Base-by-base conservation (phyloP, 306 rosid species). In the Alnus rubra region DNA sequence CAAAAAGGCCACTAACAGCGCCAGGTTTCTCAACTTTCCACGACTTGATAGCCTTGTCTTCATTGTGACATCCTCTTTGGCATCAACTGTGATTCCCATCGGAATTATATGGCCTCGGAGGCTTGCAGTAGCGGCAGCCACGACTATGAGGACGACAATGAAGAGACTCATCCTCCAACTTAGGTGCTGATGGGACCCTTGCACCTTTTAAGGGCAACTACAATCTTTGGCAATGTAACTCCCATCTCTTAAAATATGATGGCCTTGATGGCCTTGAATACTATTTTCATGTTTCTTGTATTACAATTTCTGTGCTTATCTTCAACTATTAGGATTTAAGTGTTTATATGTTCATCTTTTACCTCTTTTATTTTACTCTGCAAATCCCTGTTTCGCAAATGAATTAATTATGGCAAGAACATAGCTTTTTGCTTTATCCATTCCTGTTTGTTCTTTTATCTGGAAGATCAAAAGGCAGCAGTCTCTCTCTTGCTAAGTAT, bases 1-100 rank as follows among this genome's bases (percentile, higher is more conserved):
- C 84, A 76, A 80, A 82, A 76, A 51, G 73, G 79, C 75, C 78
- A 16, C 54, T 37, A n/a, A 49, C 52, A 71, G 44, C 39, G 45
- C 52, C 67, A 3, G 2, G 69, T 37, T 71, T n/a, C 23, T 76
- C 47, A 48, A 74, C 71, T 53, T 39, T 79, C 68, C 59, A 52
- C 52, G 39, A 37, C 6, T n/a, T 10, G 14, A 45, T 23, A 59
- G 35, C 14, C 67, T 53, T 7, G 37, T 15, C 72, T 55, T 33
- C 50, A 42, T 68, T 23, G 28, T 39, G 7, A 4, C 52, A 12
- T 68, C 48, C 72, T 15, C 50, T 68, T 68, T 11, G 51, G 30
- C 8, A 68, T 18, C 33, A 64, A 68, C 72, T 42, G 28, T 3
- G 16, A 67, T 8, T 68, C 30, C 18, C 39, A 9, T 35, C 23